Conservation (phyloP, 805 yeast species). For the Yamadazyma olivae region DNA sequence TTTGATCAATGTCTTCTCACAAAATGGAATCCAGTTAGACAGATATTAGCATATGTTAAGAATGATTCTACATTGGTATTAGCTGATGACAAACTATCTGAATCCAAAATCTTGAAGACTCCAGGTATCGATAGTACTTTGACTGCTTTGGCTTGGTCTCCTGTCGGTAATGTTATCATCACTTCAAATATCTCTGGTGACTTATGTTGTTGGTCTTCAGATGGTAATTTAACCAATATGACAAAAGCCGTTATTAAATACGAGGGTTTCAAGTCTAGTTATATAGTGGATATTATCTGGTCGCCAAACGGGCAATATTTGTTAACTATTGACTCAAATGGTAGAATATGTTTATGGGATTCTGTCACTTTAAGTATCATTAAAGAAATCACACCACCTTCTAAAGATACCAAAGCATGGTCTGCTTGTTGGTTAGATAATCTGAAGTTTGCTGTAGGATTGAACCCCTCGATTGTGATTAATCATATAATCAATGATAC, state of each 20-base stretch:
- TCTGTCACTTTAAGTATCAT: slow-evolving; percentile 37
- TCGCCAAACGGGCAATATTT: slow-evolving; percentile 51
- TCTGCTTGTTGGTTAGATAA: slow-evolving; percentile 76
- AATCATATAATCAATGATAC: slow-evolving; percentile 32
- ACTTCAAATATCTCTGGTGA: slow-evolving; percentile 73
- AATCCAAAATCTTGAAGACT: slow-evolving; percentile 27
- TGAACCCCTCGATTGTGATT: slow-evolving; percentile 51
- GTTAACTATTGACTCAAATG: slow-evolving; percentile 52
- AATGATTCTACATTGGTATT: slow-evolving; percentile 47
- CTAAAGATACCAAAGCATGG: slow-evolving; percentile 16
- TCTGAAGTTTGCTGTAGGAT: slow-evolving; percentile 68
- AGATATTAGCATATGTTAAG: slow-evolving; percentile 55
- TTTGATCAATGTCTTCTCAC: slow-evolving; percentile 45
- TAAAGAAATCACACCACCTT: slow-evolving; percentile 18
- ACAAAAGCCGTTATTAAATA: slow-evolving; percentile 18
- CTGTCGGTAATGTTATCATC: slow-evolving; percentile 56
- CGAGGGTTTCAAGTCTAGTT: slow-evolving; percentile 15
- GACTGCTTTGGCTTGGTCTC: slow-evolving; percentile 57
- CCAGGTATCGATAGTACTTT: slow-evolving; percentile 20
- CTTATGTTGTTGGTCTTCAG: slow-evolving; percentile 71
- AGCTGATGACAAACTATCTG: slow-evolving; percentile 25
- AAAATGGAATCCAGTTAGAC: slow-evolving; percentile 55
- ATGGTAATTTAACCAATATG: slow-evolving; percentile 59
- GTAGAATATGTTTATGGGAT: slow-evolving; percentile 60
- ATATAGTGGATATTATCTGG: slow-evolving; percentile 63